These are phyloP conservation scores for Nannochloris sp. DNA, from an alignment of 139 green algal species.

Conservation along the genomic window DNA sequence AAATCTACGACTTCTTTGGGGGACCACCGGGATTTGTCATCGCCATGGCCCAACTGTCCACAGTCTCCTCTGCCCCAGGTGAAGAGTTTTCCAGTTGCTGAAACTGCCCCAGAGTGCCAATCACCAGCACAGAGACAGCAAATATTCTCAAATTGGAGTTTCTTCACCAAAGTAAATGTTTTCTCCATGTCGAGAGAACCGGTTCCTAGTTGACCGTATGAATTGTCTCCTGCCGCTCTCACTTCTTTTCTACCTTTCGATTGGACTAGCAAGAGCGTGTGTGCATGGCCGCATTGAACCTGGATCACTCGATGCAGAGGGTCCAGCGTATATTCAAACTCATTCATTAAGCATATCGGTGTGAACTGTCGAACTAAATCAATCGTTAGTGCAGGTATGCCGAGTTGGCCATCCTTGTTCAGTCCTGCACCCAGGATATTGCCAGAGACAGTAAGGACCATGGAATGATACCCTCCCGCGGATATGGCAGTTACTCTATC, in stretches of 20 bases:
- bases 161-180: conserved; percentile 37
- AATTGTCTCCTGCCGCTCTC: conserved; percentile 47
- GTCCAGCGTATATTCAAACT: too few species aligned
- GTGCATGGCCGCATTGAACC: conserved; percentile 43
- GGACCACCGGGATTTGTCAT: conserved; percentile 40
- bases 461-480: conserved; percentile 55
- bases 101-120: conserved; percentile 53
- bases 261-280: conserved; percentile 50
- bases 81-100: conserved; percentile 43
- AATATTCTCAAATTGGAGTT: conserved; percentile 19
- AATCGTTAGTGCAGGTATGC: neutral
- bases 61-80: conserved; percentile 69
- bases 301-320: conserved; percentile 36
- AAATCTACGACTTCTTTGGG: conserved; percentile 39
- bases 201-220: conserved; percentile 68
- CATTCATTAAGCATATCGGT: too few species aligned
- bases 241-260: conserved; percentile 37
- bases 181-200: conserved; percentile 30
- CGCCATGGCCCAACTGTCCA: conserved; percentile 63
- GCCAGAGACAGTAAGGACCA: conserved; percentile 62
- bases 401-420: conserved; percentile 47
- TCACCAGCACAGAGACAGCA: conserved; percentile 55
- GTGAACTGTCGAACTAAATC: too few species aligned
- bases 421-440: conserved; percentile 52
- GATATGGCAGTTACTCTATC: conserved; percentile 60